Evolutionary conservation across 805 yeast genomes (phyloP).

Genomic region (Ogataea neopini): DNA sequence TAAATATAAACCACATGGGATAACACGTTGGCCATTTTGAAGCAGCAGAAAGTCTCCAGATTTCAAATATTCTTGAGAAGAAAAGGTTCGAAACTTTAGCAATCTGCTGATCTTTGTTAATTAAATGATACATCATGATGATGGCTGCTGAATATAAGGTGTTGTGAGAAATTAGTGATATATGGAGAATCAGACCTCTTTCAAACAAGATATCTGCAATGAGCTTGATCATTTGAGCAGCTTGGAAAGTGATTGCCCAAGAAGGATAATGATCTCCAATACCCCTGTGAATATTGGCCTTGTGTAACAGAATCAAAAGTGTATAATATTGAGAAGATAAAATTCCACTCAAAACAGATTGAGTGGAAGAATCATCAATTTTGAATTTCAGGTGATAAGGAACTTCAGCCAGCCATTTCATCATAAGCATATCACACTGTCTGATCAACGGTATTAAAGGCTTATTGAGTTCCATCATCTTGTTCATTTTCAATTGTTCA

Average conservation of each 20-base stretch:
- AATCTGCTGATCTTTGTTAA: conserved; percentile 29
- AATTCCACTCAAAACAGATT: conserved; percentile 57
- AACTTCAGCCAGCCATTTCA: conserved; percentile 69
- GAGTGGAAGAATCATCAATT: conserved; percentile 53
- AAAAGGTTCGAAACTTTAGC: conserved; percentile 27
- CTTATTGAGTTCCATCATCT: conserved; percentile 51
- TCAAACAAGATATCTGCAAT: conserved; percentile 57
- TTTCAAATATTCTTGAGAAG: conserved; percentile 26
- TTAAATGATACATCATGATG: conserved; percentile 68
- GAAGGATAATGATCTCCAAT: conserved; percentile 45
- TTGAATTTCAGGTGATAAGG: conserved; percentile 64
- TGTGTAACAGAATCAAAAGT: conserved; percentile 67
- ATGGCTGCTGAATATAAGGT: conserved; percentile 60
- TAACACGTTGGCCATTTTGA: conserved; percentile 56
- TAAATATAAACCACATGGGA: conserved; percentile 54
- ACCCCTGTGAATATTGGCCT: conserved; percentile 59
- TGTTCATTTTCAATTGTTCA: conserved; percentile 70
- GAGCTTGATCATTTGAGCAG: conserved; percentile 71
- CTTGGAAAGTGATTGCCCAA: conserved; percentile 81
- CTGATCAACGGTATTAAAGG: conserved; percentile 42
- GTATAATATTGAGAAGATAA: conserved; percentile 72
- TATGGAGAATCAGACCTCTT: conserved; percentile 47
- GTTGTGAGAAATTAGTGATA: conserved; percentile 41
- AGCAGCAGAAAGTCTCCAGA: conserved; percentile 44
- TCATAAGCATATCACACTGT: conserved; percentile 75